Evolutionary conservation across 2,329 filamentous ascomycete species (phyloP), one percentile per base, ranked within the genome.

Genomic region (Aspergillus sp.): DNA sequence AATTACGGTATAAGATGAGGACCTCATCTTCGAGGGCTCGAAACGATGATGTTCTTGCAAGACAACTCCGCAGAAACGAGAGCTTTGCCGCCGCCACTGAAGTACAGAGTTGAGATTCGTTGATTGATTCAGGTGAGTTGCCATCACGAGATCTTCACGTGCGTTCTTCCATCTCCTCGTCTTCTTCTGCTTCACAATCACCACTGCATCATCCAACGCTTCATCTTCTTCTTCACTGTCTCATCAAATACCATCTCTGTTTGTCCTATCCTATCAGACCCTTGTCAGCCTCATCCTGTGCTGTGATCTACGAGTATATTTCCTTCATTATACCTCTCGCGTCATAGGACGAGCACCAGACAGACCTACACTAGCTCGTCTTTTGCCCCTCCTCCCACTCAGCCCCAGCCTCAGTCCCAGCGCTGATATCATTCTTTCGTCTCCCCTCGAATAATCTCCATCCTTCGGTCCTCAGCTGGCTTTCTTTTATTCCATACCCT

Each of bases 101-200:
- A 45, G 43, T n/a, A 15, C 21, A 21, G 21, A 12, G 41, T 24
- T 45, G 40, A 44, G 39, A 11, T 31, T 31, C 9, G 27, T 31
- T 31, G 27, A 31, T 43, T 15, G 40, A 15, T 31, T 11, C 27
- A 39, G 15, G 14, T 33, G 45, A 47, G 23, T 37, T 37, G 23
- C 33, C 33, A 59, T 59, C 59, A 62, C 57, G 57, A 57, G 57
- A 43, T 12, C 39, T 57, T 44, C 59, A 62, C 54, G 57, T 62
- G 59, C 45, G 53, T 55, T 47, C 14, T 63, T 57, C 48, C 31
- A 23, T 50, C 52, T 65, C 49, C 31, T 14, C 24, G 61, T 17
- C 54, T 55, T 52, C 56, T 55, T 61, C 46, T 49, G 49, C 45
- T 55, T 52, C 46, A n/a, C 21, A 40, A 15, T 37, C 45, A 35